Evolutionary conservation across 805 yeast genomes (phyloP), one percentile per base, ranked within the genome.

Genomic region (Saccharomycopsis sp.): DNA sequence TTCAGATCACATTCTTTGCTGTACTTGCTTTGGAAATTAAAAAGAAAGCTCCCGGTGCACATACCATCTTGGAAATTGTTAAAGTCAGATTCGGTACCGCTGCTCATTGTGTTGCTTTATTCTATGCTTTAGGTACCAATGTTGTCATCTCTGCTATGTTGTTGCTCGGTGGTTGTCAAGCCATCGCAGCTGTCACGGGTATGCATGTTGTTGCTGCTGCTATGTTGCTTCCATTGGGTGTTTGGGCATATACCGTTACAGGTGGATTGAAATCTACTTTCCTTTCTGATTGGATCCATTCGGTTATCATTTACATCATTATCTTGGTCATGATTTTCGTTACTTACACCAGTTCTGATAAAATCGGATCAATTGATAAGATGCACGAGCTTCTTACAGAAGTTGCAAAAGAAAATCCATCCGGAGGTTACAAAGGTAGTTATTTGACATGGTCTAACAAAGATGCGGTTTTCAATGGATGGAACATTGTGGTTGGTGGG

Each of bases 261-360:
- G 83, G 83, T 54, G 84, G 84, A 8, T 67, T 79, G 41, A 76
- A 77, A 62, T 77, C 82, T n/a, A 79, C 83, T 2, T 78, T 80
- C 61, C 68, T 79, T 47, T 75, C 83, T 15, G 84, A 80, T 65
- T 78, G 78, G 68, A 72, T 73, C 23, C 82, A 79, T 65, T 76
- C 81, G 1, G 74, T 77, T 51, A 74, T 78, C 56, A 68, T 78
- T 47, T 70, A 73, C 58, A 68, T 72, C 38, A 70, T 78, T 54
- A 65, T 78, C 52, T 64, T 76, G 56, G 65, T 71, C 9, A 65
- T 74, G 14, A 65, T 66, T 5, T 77, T 71, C 61, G 69, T 68
- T 9, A 68, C 72, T 14, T 77, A 73, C 62, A 66, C 72, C 24
- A 62, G 72, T 9, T 59, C 64, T 29, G 63, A 66, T 0, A 60